Evolutionary conservation across 257 asterid species (phyloP), one percentile per base, ranked within the genome.

Genomic region (Marsdenia floribunda): DNA sequence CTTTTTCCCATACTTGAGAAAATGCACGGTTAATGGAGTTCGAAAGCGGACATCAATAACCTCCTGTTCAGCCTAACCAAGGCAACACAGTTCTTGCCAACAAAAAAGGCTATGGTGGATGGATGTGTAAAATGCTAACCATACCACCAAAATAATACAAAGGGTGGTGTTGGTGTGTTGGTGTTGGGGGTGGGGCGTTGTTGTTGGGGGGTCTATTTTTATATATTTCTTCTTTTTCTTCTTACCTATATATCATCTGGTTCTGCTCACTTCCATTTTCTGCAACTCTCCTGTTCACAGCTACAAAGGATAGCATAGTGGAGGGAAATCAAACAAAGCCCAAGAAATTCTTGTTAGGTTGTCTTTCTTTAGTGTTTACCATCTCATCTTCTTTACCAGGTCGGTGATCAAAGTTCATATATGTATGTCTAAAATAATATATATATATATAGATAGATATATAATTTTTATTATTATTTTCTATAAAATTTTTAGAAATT

Each of bases 241-340:
- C 81, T 77, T 38, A 81, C 81, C 88, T 86, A 85, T 84, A 85
- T 85, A 74, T 71, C 79, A 72, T 70, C 83, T 73, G 81, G 72
- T 76, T 76, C 88, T 76, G 76, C 80, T 79, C 76, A 70, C 82
- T 85, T 84, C 97, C 91, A 90, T 87, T 87, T 90, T 84, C 85
- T 84, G 90, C 90, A 87, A 83, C 82, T 83, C 92, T 81, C 73
- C 79, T 79, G 73, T 80, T 85, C 86, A 78, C 80, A 82, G 58
- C 81, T 69, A 77, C 65, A 77, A 50, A 55, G 16, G 49, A 66
- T 69, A 69, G 80, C 70, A 66, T 38, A 57, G 65, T 46, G 49
- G 40, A 81, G 75, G 68, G 75, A 82, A 68, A 83, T 75, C 76
- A 80, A 68, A 66, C 63, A 70, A 72, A 64, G 53, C 37, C 33